Conservation (phyloP, 768 basidiomycete genomes). For the Tricholoma sp. region DNA sequence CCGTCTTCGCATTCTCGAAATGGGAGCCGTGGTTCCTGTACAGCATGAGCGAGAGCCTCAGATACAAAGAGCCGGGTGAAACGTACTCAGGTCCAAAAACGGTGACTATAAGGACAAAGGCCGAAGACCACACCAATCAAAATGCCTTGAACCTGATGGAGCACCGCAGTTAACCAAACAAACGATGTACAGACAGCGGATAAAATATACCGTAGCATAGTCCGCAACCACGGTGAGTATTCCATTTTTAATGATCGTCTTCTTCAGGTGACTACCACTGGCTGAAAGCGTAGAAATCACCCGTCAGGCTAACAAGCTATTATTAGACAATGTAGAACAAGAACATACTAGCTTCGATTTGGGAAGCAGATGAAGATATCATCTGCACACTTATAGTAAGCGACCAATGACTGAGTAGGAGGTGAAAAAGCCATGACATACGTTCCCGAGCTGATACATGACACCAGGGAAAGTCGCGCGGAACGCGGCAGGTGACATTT, state of each 20-base stretch:
- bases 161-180: slow-evolving; percentile 11
- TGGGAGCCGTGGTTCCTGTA: slow-evolving; percentile 65
- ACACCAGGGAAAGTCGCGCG: slow-evolving; percentile 83
- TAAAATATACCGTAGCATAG: slow-evolving; percentile 46
- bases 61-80: neutral
- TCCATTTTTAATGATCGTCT: slow-evolving; percentile 44
- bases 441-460: slow-evolving; percentile 78
- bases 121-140: slow-evolving; percentile 79
- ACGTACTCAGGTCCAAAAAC: slow-evolving; percentile 74
- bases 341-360: slow-evolving; percentile 68
- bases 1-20: too few species aligned
- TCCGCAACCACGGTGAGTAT: slow-evolving; percentile 43
- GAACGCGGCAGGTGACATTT: slow-evolving; percentile 85
- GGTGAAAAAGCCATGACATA: neutral
- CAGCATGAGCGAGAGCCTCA: neutral
- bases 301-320: neutral
- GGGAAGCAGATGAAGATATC: slow-evolving; percentile 68
- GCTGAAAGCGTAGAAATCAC: slow-evolving; percentile 28
- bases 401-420: slow-evolving; percentile 45
- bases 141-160: slow-evolving; percentile 68
- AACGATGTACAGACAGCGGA: neutral
- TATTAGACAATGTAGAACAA: neutral
- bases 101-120: slow-evolving; percentile 70
- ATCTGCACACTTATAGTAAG: slow-evolving; percentile 27
- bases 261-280: slow-evolving; percentile 55